Conservation (phyloP, 1,284 basidiomycete genomes). For the Naganishia liquefaciens region DNA sequence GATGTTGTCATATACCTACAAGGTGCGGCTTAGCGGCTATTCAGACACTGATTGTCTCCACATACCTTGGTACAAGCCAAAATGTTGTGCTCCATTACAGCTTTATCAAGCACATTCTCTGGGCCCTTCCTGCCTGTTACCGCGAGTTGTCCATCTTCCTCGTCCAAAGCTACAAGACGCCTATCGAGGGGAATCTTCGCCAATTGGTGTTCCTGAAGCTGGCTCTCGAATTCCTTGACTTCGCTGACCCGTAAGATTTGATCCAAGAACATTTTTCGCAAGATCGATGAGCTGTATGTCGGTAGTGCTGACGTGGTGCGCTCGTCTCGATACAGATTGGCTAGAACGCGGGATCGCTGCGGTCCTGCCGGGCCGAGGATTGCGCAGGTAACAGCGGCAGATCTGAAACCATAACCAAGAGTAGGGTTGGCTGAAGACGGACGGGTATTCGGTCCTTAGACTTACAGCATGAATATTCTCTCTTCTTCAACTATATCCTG, state of each 20-base stretch:
- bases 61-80: slow-evolving; percentile 79
- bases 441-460: slow-evolving; percentile 25
- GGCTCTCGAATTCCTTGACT: slow-evolving; percentile 83
- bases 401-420: slow-evolving; percentile 55
- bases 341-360: slow-evolving; percentile 86
- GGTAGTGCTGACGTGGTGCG: slow-evolving; percentile 67
- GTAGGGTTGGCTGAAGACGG: neutral
- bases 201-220: slow-evolving; percentile 86
- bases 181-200: slow-evolving; percentile 74
- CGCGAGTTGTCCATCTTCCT: slow-evolving; percentile 55
- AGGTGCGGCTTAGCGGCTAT: slow-evolving; percentile 40
- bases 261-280: slow-evolving; percentile 96
- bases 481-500: slow-evolving; percentile 87
- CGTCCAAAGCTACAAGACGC: slow-evolving; percentile 55
- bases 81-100: slow-evolving; percentile 97
- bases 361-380: slow-evolving; percentile 97
- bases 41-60: slow-evolving; percentile 13
- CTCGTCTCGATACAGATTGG: slow-evolving; percentile 90
- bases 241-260: slow-evolving; percentile 88
- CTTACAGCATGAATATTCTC: slow-evolving; percentile 78
- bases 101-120: slow-evolving; percentile 92
- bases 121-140: slow-evolving; percentile 60
- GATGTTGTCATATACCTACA: slow-evolving; percentile 83
- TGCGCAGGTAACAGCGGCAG: slow-evolving; percentile 89
- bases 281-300: slow-evolving; percentile 67